Conservation (phyloP, 192 early-diverging fungal genomes). For the Geranomyces michiganensis region DNA sequence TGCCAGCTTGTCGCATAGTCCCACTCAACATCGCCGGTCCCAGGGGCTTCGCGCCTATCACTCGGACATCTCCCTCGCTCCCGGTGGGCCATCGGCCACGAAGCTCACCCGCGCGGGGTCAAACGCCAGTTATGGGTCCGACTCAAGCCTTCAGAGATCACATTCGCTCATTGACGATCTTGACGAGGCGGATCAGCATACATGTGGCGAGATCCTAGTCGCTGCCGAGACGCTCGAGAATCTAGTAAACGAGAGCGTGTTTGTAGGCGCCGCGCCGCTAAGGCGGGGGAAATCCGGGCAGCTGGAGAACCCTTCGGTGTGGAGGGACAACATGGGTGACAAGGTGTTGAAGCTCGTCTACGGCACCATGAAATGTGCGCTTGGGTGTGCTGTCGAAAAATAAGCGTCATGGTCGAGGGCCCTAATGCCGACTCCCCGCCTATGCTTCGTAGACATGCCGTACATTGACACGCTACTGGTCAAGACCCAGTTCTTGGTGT, state of each 20-base stretch:
- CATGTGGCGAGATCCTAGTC: constrained; percentile 44
- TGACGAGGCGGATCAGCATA: constrained; percentile 24
- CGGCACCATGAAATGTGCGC: constrained; percentile 60
- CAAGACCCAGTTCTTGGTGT: constrained; percentile 62
- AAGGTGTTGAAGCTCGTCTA: constrained; percentile 56
- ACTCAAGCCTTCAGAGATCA: constrained; percentile 13
- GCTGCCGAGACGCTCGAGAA: constrained; percentile 56
- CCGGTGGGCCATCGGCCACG: constrained; percentile 16
- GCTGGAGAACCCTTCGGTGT: constrained; percentile 8
- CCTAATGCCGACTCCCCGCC: no score
- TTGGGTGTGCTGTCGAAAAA: background rate
- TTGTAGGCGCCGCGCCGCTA: constrained; percentile 42
- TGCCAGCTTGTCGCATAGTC: no score
- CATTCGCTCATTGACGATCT: constrained; percentile 40
- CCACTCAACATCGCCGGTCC: background rate
- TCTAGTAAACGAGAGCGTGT: constrained; percentile 51
- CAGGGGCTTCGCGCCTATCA: constrained; percentile 36
- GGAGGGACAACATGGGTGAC: constrained; percentile 48
- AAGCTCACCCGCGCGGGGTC: constrained; percentile 7
- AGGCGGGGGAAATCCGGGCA: constrained; percentile 10
- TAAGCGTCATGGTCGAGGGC: no score
- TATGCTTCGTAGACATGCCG: constrained; percentile 45
- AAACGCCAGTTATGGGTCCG: constrained; percentile 7
- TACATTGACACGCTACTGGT: constrained; percentile 59
- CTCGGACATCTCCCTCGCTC: constrained; percentile 36